phyloP scores from a whole-genome alignment of 2,329 filamentous ascomycete genomes.

The Nectriaceae sp. region DNA sequence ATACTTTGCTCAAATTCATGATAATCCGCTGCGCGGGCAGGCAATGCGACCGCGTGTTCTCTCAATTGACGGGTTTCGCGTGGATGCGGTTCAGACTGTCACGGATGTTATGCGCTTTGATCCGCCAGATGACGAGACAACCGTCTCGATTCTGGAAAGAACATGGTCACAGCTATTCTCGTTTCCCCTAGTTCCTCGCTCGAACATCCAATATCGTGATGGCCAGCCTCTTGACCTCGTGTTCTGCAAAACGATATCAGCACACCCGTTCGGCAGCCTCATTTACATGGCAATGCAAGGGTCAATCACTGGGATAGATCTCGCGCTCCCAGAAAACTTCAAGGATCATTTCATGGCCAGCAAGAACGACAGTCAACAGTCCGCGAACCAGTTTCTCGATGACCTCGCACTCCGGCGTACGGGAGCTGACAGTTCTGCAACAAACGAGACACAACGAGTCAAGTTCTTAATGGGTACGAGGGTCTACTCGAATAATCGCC shows the following conservation, averaged over 20 bases:
- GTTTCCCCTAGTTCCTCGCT: not conserved
- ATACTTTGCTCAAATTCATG: slow-evolving; percentile 4
- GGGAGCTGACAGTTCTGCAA: not conserved
- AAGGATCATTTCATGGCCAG: not conserved
- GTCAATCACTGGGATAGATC: not conserved
- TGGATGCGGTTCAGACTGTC: slow-evolving; percentile 6
- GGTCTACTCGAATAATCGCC: slow-evolving; percentile 5
- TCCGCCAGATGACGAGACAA: not conserved
- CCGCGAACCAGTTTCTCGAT: not conserved
- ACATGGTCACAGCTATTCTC: slow-evolving; percentile 2
- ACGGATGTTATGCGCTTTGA: slow-evolving; percentile 1
- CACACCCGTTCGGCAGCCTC: slow-evolving; percentile 4
- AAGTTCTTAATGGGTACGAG: slow-evolving; percentile 1
- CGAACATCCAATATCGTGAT: slow-evolving; percentile 4
- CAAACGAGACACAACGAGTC: not conserved
- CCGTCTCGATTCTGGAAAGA: not conserved
- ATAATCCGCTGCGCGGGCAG: slow-evolving; percentile 2
- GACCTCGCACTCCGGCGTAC: not conserved
- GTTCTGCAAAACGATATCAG: slow-evolving; percentile 11
- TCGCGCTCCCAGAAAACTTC: not conserved
- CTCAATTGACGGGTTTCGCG: slow-evolving; percentile 12
- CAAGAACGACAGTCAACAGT: not conserved
- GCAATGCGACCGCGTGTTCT: slow-evolving; percentile 7
- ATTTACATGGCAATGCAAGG: slow-evolving; percentile 1
- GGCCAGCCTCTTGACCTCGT: slow-evolving; percentile 10